These are phyloP conservation scores for Gonium pectorale DNA, from an alignment of 139 green algal genomes.

Conservation along the genomic window DNA sequence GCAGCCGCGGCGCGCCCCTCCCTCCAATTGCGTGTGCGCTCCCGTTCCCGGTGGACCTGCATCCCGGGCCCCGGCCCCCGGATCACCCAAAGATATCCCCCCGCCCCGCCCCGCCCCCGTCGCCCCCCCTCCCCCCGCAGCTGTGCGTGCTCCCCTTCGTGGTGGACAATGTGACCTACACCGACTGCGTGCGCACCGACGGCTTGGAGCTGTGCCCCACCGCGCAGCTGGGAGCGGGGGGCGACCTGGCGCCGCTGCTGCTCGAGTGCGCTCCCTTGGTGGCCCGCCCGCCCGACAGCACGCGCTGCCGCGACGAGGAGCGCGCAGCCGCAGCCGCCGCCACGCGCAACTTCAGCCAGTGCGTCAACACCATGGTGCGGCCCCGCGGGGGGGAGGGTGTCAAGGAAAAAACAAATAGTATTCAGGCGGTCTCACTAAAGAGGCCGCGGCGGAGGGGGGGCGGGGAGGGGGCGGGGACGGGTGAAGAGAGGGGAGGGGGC, in stretches of 20 bases:
- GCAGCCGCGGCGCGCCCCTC: too few species aligned
- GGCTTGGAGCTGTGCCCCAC: constrained; percentile 20
- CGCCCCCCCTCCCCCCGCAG: not conserved
- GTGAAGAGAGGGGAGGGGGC: too few species aligned
- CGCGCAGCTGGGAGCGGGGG: too few species aligned
- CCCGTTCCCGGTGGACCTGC: too few species aligned
- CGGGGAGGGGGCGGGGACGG: too few species aligned
- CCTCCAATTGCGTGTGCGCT: too few species aligned
- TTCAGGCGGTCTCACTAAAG: too few species aligned
- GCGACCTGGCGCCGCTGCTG: not conserved
- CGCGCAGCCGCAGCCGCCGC: not conserved
- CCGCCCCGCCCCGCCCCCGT: not conserved
- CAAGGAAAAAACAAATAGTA: not conserved
- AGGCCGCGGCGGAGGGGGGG: too few species aligned
- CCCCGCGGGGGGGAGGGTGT: not conserved
- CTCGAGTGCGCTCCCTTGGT: constrained; percentile 17
- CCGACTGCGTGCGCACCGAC: constrained; percentile 13
- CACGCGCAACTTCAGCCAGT: constrained; percentile 3
- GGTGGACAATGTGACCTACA: not conserved
- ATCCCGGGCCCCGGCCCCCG: too few species aligned
- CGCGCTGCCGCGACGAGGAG: not conserved
- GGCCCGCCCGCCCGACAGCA: not conserved
- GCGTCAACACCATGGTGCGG: constrained; percentile 27
- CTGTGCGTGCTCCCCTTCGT: constrained; percentile 45
- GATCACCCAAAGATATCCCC: not conserved